phyloP scores from a whole-genome alignment of 2,329 filamentous ascomycete species.

The Aspergillus sp. region DNA sequence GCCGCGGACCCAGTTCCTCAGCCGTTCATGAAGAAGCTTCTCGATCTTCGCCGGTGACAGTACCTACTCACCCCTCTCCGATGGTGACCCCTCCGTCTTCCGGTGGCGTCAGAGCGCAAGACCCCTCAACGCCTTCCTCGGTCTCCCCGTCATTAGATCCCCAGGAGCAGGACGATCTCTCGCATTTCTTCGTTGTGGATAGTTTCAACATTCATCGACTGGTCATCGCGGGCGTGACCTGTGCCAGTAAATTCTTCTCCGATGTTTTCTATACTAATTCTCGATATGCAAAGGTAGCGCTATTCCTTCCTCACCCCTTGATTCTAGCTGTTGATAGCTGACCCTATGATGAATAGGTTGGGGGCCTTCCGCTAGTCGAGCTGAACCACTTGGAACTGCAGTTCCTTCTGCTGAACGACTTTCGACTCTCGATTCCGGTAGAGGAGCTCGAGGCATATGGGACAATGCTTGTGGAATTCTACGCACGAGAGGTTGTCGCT shows the following conservation, averaged over 20 bases:
- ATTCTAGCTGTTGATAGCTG: not conserved
- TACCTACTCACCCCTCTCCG: slow-evolving; percentile 20
- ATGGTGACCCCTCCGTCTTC: slow-evolving; percentile 39
- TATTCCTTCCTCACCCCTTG: not conserved
- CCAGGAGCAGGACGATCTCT: slow-evolving; percentile 50
- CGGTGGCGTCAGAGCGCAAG: slow-evolving; percentile 31
- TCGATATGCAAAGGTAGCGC: slow-evolving; percentile 92
- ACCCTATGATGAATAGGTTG: slow-evolving; percentile 61
- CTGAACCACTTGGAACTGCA: slow-evolving; percentile 95
- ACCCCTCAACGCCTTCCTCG: slow-evolving; percentile 29
- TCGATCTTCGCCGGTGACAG: slow-evolving; percentile 18
- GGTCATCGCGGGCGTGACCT: slow-evolving; percentile 95
- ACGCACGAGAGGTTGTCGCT: slow-evolving; percentile 81
- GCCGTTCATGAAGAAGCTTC: slow-evolving; percentile 14
- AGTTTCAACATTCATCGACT: slow-evolving; percentile 98
- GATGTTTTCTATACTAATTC: slow-evolving; percentile 99
- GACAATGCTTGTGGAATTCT: slow-evolving; percentile 98
- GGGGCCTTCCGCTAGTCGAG: slow-evolving; percentile 84
- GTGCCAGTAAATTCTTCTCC: slow-evolving; percentile 98
- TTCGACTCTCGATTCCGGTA: slow-evolving; percentile 85
- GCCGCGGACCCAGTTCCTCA: slow-evolving; percentile 18
- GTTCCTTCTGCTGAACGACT: slow-evolving; percentile 93
- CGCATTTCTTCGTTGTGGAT: slow-evolving; percentile 88
- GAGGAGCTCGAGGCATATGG: slow-evolving; percentile 97
- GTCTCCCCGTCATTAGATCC: slow-evolving; percentile 32